Conservation (phyloP, 768 basidiomycete genomes). For the Boletus sp. region DNA sequence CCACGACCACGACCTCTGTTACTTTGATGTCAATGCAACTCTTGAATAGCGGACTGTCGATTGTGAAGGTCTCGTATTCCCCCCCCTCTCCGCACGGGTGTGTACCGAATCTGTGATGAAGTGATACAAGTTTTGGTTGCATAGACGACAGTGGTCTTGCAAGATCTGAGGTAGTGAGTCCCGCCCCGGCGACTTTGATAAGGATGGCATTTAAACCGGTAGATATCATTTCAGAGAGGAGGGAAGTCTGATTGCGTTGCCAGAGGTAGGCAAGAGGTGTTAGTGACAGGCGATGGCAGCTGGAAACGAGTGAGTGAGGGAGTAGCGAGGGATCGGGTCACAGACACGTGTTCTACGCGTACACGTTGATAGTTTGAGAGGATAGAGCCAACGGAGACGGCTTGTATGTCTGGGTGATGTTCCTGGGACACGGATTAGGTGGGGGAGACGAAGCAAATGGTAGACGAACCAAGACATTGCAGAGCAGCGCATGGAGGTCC, state of each 20-base stretch:
- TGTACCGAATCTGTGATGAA: conserved; percentile 80
- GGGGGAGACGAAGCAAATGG: background rate
- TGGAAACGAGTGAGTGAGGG: conserved; percentile 28
- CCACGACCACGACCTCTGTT: conserved; percentile 70
- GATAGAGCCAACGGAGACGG: conserved; percentile 93
- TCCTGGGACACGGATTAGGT: conserved; percentile 38
- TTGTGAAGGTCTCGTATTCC: conserved; percentile 92
- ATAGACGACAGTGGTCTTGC: conserved; percentile 73
- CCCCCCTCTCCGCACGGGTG: conserved; percentile 98
- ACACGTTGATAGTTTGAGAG: conserved; percentile 96
- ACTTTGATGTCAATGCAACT: conserved; percentile 64
- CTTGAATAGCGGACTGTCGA: conserved; percentile 89
- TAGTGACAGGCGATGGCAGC: conserved; percentile 76
- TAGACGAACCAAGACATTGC: conserved; percentile 65
- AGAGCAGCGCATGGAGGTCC: conserved; percentile 75
- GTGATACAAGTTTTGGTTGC: conserved; percentile 63
- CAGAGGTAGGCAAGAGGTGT: conserved; percentile 87
- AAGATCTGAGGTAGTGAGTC: conserved; percentile 73
- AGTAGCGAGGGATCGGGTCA: background rate
- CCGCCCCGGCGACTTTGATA: conserved; percentile 96
- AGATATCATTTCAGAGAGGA: conserved; percentile 83
- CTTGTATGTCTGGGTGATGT: conserved; percentile 76
- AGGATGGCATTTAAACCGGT: conserved; percentile 77
- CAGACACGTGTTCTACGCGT: conserved; percentile 96
- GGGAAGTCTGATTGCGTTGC: conserved; percentile 86